phyloP scores from a whole-genome alignment of 345 rosid species.

The Isatis tinctoria region DNA sequence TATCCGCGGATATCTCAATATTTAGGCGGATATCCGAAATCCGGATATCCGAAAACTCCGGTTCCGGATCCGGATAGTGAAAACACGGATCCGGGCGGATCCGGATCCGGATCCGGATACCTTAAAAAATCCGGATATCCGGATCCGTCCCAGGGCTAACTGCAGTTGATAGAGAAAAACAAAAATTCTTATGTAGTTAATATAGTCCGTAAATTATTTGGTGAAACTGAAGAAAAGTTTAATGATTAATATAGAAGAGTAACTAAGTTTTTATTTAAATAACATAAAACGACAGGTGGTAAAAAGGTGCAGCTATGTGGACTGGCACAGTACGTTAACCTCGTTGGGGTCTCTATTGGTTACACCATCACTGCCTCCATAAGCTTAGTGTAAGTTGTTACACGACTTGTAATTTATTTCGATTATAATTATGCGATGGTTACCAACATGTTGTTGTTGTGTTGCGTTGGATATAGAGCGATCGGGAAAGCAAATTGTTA shows the following conservation, averaged over 20 bases:
- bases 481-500: conserved; percentile 62
- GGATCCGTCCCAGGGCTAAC: no score
- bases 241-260: background rate
- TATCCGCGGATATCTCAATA: no score
- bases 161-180: background rate
- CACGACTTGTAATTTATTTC: background rate
- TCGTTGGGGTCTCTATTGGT: conserved; percentile 64
- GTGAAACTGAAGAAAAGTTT: no score
- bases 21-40: no score
- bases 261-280: background rate
- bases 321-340: conserved; percentile 68
- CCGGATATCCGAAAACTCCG: no score
- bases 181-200: background rate
- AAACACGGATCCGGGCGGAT: no score
- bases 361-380: conserved; percentile 92
- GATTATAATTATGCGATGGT: background rate
- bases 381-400: conserved; percentile 76
- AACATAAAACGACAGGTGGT: conserved; percentile 42
- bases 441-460: background rate
- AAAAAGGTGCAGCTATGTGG: conserved; percentile 62
- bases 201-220: background rate
- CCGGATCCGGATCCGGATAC: no score
- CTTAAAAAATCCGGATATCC: no score
- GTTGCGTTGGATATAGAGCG: conserved; percentile 55
- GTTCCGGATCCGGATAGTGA: no score